These are phyloP conservation scores for Phaffomyces thermotolerans DNA, from an alignment of 805 yeast species.

Conservation along the genomic window DNA sequence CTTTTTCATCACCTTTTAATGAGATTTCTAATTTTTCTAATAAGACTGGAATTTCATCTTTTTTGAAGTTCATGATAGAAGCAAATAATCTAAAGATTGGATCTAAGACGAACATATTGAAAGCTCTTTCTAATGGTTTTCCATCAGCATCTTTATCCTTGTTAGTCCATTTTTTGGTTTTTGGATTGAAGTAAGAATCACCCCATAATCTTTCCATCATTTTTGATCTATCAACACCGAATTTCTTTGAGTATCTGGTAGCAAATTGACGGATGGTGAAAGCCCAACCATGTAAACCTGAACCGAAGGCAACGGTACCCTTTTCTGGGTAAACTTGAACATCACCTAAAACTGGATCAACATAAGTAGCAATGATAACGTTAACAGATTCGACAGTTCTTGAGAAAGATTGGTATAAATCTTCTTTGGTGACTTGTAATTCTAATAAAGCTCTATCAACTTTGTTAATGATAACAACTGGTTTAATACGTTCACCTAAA, in stretches of 20 bases:
- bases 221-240: constrained; percentile 96
- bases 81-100: constrained; percentile 97
- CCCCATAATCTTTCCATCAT: constrained; percentile 99
- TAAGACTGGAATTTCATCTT: constrained; percentile 89
- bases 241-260: constrained; percentile 95
- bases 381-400: constrained; percentile 99
- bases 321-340: constrained; percentile 97
- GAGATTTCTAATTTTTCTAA: constrained; percentile 88
- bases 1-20: constrained; percentile 96
- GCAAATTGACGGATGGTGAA: constrained; percentile 99
- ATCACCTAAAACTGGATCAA: constrained; percentile 88
- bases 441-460: constrained; percentile 99
- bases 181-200: constrained; percentile 99
- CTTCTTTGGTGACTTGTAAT: constrained; percentile 98
- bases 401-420: constrained; percentile 94
- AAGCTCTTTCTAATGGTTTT: constrained; percentile 94
- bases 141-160: constrained; percentile 94
- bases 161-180: constrained; percentile 99
- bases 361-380: constrained; percentile 94
- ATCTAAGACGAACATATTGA: constrained; percentile 98
- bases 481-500: constrained; percentile 98
- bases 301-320: constrained; percentile 99
- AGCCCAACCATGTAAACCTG: constrained; percentile 99
- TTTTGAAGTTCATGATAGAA: constrained; percentile 98
- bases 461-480: constrained; percentile 97